These are phyloP conservation scores for Hypoxylon fragiforme DNA, from an alignment of 495 filamentous ascomycete species.

Conservation along the genomic window DNA sequence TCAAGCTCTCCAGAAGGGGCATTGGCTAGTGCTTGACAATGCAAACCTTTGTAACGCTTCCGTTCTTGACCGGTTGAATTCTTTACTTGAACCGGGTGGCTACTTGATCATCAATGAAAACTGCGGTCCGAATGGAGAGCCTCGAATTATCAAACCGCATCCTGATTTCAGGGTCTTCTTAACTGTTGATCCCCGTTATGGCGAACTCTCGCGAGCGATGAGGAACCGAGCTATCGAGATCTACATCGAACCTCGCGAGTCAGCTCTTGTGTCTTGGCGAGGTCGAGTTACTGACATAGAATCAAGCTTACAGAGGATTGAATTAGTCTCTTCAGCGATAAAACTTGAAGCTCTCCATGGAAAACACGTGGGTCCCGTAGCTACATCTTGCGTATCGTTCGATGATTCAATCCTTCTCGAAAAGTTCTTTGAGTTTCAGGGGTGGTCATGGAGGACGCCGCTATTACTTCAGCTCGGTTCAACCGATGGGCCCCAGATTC, in stretches of 20 bases:
- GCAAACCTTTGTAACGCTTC: constrained; percentile 95
- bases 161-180: constrained; percentile 89
- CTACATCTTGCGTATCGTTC: constrained; percentile 44
- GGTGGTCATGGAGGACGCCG: not conserved
- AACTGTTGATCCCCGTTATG: constrained; percentile 90
- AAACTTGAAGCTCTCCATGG: constrained; percentile 12
- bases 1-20: constrained; percentile 78
- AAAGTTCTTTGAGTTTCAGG: constrained; percentile 29
- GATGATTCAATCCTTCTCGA: constrained; percentile 39
- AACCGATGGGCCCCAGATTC: not conserved
- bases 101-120: constrained; percentile 90
- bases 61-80: constrained; percentile 93
- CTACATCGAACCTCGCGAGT: constrained; percentile 58
- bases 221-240: constrained; percentile 93
- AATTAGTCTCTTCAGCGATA: constrained; percentile 23
- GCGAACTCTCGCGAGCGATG: constrained; percentile 96
- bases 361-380: constrained; percentile 26
- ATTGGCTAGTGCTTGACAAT: constrained; percentile 95
- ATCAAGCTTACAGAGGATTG: constrained; percentile 46
- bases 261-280: constrained; percentile 14
- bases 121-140: constrained; percentile 76
- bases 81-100: constrained; percentile 88
- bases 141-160: constrained; percentile 79
- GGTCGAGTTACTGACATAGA: constrained; percentile 46
- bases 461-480: not conserved